phyloP scores from a whole-genome alignment of 441 rosid species.

The Pelargonium myrrhifolium region DNA sequence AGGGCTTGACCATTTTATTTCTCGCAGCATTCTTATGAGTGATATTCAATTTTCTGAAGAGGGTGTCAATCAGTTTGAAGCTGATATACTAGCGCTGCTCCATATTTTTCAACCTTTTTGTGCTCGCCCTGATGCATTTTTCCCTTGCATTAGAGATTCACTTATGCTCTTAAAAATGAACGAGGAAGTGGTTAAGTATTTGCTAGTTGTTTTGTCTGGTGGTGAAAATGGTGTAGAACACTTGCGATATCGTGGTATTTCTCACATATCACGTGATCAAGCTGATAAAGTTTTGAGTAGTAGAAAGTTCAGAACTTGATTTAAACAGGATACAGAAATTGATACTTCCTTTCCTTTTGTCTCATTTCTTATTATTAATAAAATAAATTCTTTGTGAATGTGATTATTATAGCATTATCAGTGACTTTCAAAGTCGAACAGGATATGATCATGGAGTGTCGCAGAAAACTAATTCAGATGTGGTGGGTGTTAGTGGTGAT shows the following conservation, averaged over 20 bases:
- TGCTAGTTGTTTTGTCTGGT: slow-evolving; percentile 30
- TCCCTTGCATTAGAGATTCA: slow-evolving; percentile 57
- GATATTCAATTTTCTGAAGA: slow-evolving; percentile 25
- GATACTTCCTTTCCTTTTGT: too few species aligned
- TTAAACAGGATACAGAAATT: too few species aligned
- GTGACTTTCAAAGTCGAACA: too few species aligned
- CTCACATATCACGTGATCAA: not conserved
- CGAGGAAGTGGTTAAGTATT: slow-evolving; percentile 32
- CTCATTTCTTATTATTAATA: too few species aligned
- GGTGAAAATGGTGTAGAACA: slow-evolving; percentile 22
- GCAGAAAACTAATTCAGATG: too few species aligned
- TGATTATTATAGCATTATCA: too few species aligned
- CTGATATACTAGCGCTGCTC: slow-evolving; percentile 45
- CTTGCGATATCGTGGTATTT: slow-evolving; percentile 20
- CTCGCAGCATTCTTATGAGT: slow-evolving; percentile 30
- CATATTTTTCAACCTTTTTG: slow-evolving; percentile 55
- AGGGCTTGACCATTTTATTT: slow-evolving; percentile 68
- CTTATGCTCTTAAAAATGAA: slow-evolving; percentile 47
- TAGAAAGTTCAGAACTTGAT: not conserved
- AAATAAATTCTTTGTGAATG: too few species aligned
- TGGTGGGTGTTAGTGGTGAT: too few species aligned
- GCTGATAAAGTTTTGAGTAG: not conserved
- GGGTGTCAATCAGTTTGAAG: slow-evolving; percentile 31
- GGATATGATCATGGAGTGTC: too few species aligned
- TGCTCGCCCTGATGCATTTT: slow-evolving; percentile 64